Base-by-base conservation (phyloP, 2,329 filamentous ascomycete species). In the Colletotrichum abscissum region DNA sequence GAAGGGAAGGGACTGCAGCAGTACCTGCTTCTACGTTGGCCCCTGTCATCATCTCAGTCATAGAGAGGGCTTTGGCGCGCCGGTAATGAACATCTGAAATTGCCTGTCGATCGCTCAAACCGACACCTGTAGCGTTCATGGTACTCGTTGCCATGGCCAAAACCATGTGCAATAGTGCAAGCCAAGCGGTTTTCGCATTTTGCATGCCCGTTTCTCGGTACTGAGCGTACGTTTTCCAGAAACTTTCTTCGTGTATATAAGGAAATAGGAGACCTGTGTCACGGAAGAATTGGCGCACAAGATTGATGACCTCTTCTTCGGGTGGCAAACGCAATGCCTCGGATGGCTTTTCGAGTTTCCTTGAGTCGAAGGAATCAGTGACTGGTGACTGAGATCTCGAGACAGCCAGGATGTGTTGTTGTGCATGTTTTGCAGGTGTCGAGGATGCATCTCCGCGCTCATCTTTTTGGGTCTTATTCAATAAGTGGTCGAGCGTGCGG, bases 121-220 rank as follows among this genome's bases (percentile, higher is more conserved):
- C 79, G 8, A 81, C 69, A 7, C 79, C 77, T 2, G 69, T 75
- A 33, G 79, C 78, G 7, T 78, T 76, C 9, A 77, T 80, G 1
- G 82, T 80, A 22, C 81, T 84, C 14, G 80, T 82, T 0, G 86
- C 84, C 80, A 89, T 84, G 1, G 87, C 86, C 1, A 89, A 78
- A 0, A 89, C 82, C 68, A 88, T 85, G 63, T 89, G 88, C 0
- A 89, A 76, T 3, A 88, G 75, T 0, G 85, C 86, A 0, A 89
- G 81, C 87, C 87, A 89, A 0, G 86, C 85, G n/a, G 83, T 82
- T 0, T 86, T 80, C 0, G 84, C 82, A 4, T 78, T 81, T 0
- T 76, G 80, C 52, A 84, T 77, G 0, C 76, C 76, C 4, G 67
- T 68, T 28, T 65, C 26, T 14, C 7, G n/a, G 5, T 77, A 76